Base-by-base conservation (phyloP, 2,329 filamentous ascomycete species). In the Madurella mycetomatis region DNA sequence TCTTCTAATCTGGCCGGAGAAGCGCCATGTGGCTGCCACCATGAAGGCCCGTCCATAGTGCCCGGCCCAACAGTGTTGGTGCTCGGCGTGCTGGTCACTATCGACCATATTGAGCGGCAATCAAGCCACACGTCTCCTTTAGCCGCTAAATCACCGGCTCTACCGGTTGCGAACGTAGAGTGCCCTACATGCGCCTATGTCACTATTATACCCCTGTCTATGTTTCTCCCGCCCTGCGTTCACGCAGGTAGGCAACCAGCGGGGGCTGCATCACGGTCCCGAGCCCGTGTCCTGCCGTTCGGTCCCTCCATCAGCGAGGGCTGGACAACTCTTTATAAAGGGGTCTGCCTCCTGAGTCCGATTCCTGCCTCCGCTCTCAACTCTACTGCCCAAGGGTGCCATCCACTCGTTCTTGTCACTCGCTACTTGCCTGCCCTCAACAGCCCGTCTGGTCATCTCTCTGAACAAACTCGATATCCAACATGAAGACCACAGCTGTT, bases 391-490 rank as follows among this genome's bases (percentile, higher is more conserved):
- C 45, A 49, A 52, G 57, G 56, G 56, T 58, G 4, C 62, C 56
- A 54, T 60, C 40, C 62, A 51, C 53, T 64, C 60, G 59, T 60
- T 62, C 50, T 41, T 41, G 50, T 62, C 61, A 59, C 57, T 64
- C 61, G 52, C 53, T 59, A 45, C 46, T 54, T 30, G 43, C 43
- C 11, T 11, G 7, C 31, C 25, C 32, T 57, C 48, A 40, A 18
- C 42, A 47, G 41, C 19, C 19, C 41, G n/a, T 19, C 47, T 41
- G 34, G 15, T 7, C 40, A 50, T 46, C 12, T 17, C 40, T 16
- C 13, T 17, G 37, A 15, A 45, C 15, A 39, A 50, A 47, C 25
- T 4, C 13, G 13, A 39, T 31, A 51, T 32, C 34, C 40, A 57
- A 16, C 48, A 58, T 66, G 65, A 66, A 64, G 65, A 52, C 56